Evolutionary conservation across 2,329 filamentous ascomycete species (phyloP).

Genomic region (Xylariaceae sp.): DNA sequence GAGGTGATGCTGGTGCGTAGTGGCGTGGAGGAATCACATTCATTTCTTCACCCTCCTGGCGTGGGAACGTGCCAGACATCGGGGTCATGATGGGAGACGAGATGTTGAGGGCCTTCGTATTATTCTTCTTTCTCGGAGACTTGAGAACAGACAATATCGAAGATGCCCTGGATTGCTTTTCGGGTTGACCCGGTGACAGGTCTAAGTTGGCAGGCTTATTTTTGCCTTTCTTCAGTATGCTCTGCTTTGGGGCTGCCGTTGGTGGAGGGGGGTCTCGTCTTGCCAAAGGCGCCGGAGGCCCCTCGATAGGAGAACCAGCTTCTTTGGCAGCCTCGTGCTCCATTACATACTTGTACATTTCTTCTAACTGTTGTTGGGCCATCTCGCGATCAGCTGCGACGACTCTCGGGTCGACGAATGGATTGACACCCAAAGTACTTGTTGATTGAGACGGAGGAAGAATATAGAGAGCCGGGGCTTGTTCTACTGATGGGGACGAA

Average conservation of each 20-base stretch:
- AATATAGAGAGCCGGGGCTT: constrained; percentile 42
- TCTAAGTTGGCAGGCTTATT: constrained; percentile 37
- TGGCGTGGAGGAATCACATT: constrained; percentile 55
- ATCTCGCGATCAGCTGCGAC: constrained; percentile 71
- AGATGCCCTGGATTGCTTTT: constrained; percentile 57
- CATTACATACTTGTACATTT: constrained; percentile 89
- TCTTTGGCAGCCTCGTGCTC: constrained; percentile 75
- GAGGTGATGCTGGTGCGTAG: constrained; percentile 56
- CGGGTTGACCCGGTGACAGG: constrained; percentile 41
- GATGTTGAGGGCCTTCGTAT: constrained; percentile 52
- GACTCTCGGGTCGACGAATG: constrained; percentile 73
- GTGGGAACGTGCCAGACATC: constrained; percentile 57
- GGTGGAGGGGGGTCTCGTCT: constrained; percentile 19
- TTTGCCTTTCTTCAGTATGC: constrained; percentile 43
- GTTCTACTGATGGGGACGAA: constrained; percentile 19
- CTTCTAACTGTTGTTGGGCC: constrained; percentile 80
- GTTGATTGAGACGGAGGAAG: constrained; percentile 47
- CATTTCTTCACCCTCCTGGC: constrained; percentile 55
- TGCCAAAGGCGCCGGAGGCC: constrained; percentile 38
- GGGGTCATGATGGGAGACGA: constrained; percentile 66
- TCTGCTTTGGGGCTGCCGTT: constrained; percentile 40
- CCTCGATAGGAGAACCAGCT: constrained; percentile 50
- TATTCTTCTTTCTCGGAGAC: constrained; percentile 56
- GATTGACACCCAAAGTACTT: constrained; percentile 59
- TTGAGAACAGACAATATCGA: constrained; percentile 61